phyloP scores from a whole-genome alignment of 345 rosid genomes.

The Isatis tinctoria region DNA sequence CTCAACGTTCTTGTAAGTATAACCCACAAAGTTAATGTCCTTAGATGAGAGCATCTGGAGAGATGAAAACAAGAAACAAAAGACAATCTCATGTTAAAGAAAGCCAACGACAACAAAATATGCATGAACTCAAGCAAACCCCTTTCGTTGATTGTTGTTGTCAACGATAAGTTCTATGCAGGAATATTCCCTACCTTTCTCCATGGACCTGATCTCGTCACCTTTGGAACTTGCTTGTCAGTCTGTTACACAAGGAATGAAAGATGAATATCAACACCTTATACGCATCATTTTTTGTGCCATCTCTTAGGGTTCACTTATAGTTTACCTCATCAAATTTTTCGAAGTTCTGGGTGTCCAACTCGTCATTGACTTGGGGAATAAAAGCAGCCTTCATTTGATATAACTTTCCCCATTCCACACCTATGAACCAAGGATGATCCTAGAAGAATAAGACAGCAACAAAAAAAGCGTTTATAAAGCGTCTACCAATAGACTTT shows the following conservation, averaged over 20 bases:
- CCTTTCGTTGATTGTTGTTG: neutral
- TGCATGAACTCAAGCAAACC: neutral
- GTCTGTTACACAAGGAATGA: slow-evolving; percentile 44
- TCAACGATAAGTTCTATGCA: neutral
- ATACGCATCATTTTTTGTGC: neutral
- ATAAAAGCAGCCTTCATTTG: slow-evolving; percentile 92
- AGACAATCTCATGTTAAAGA: neutral
- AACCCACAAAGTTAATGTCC: slow-evolving; percentile 95
- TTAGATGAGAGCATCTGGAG: slow-evolving; percentile 94
- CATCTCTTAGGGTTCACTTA: neutral
- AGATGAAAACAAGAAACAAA: neutral
- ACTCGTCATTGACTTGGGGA: slow-evolving; percentile 93
- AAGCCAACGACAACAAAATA: neutral
- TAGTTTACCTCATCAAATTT: slow-evolving; percentile 88
- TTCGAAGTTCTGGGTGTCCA: slow-evolving; percentile 96
- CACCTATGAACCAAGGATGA: slow-evolving; percentile 83
- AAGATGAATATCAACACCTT: slow-evolving; percentile 1
- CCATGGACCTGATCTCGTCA: slow-evolving; percentile 78
- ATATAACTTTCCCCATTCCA: slow-evolving; percentile 85
- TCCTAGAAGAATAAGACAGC: slow-evolving; percentile 44
- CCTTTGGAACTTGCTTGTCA: slow-evolving; percentile 50
- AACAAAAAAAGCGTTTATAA: slow-evolving; percentile 10
- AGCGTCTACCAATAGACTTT: neutral
- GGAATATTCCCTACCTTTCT: slow-evolving; percentile 52
- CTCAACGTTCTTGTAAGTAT: slow-evolving; percentile 96